Evolutionary conservation across 2,329 filamentous ascomycete genomes (phyloP).

Genomic region (Incumbomyces delicatus): DNA sequence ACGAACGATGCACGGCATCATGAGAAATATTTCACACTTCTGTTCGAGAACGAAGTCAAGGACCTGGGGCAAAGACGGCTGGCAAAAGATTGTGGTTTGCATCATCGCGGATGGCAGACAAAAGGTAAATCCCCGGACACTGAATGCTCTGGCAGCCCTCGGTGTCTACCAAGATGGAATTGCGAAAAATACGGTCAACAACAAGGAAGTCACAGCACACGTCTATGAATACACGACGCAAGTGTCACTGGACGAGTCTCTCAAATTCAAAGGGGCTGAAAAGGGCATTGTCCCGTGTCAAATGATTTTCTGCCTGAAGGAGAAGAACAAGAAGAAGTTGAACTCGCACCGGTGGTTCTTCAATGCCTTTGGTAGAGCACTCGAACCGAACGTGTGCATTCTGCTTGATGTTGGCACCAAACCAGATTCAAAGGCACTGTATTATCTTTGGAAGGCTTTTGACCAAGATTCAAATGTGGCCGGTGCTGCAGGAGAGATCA

Average conservation of each 20-base stretch:
- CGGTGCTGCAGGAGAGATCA: slow-evolving; percentile 94
- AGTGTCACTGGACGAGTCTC: slow-evolving; percentile 84
- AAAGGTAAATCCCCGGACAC: slow-evolving; percentile 83
- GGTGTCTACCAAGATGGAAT: slow-evolving; percentile 97
- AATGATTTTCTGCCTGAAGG: slow-evolving; percentile 97
- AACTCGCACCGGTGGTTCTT: slow-evolving; percentile 99
- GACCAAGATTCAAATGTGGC: slow-evolving; percentile 96
- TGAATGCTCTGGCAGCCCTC: slow-evolving; percentile 92
- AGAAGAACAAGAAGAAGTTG: slow-evolving; percentile 94
- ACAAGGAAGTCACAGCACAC: slow-evolving; percentile 87
- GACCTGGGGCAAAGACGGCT: slow-evolving; percentile 93
- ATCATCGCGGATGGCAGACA: slow-evolving; percentile 90
- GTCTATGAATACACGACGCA: slow-evolving; percentile 99
- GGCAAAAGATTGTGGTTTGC: slow-evolving; percentile 98
- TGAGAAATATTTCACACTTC: slow-evolving; percentile 97
- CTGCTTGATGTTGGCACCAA: slow-evolving; percentile 92
- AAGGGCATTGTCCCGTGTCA: slow-evolving; percentile 98
- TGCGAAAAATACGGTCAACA: slow-evolving; percentile 96
- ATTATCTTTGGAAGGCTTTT: slow-evolving; percentile 97
- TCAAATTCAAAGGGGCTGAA: slow-evolving; percentile 98
- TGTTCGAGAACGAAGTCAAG: slow-evolving; percentile 84
- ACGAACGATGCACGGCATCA: slow-evolving; percentile 94
- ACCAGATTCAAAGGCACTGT: slow-evolving; percentile 80
- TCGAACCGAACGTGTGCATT: slow-evolving; percentile 95
- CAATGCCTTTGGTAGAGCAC: slow-evolving; percentile 85